phyloP scores from a whole-genome alignment of 225 moss, liverwort and hornwort genomes.

The Pseudisothecium myosuroides region DNA sequence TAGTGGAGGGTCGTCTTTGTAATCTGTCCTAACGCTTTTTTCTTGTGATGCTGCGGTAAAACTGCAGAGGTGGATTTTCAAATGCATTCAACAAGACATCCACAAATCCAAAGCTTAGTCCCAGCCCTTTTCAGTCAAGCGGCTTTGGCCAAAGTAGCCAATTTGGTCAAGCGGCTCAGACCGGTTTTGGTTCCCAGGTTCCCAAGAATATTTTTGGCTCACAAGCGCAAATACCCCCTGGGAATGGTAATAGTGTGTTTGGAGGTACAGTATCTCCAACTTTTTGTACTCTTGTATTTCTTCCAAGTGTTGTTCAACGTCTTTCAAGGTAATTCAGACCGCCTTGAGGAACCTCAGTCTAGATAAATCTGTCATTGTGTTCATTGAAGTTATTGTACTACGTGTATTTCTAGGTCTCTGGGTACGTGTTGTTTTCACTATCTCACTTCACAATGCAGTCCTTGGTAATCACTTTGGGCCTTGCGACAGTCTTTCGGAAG shows the following conservation, averaged over 20 bases:
- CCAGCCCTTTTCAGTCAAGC: slow-evolving; percentile 30
- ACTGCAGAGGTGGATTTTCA: slow-evolving; percentile 24
- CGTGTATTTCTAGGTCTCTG: not conserved
- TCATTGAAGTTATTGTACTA: not conserved
- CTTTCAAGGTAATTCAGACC: not conserved
- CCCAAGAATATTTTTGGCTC: slow-evolving; percentile 27
- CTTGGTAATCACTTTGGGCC: not conserved
- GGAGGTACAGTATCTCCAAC: not conserved
- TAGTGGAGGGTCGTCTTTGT: not conserved
- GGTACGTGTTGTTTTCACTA: not conserved
- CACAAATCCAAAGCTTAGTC: slow-evolving; percentile 21
- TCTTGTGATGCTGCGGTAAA: not conserved
- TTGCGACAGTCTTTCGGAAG: not conserved
- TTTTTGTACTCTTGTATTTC: not conserved
- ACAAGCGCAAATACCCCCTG: slow-evolving; percentile 3
- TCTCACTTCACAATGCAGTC: not conserved
- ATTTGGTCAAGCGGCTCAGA: slow-evolving; percentile 8
- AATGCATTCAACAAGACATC: slow-evolving; percentile 30
- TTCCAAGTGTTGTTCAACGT: not conserved
- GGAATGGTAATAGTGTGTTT: slow-evolving; percentile 4
- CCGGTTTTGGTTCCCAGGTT: slow-evolving; percentile 19
- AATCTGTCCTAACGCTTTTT: not conserved
- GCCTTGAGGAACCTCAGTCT: not conserved
- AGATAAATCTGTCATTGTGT: not conserved
- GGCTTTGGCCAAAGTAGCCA: slow-evolving; percentile 37